Percentiles rank a stretch among this genome's conserved stretches.
Evolutionary conservation across 176 grass and related monocot species (phyloP).

Genomic region (Triticum monococcum): DNA sequence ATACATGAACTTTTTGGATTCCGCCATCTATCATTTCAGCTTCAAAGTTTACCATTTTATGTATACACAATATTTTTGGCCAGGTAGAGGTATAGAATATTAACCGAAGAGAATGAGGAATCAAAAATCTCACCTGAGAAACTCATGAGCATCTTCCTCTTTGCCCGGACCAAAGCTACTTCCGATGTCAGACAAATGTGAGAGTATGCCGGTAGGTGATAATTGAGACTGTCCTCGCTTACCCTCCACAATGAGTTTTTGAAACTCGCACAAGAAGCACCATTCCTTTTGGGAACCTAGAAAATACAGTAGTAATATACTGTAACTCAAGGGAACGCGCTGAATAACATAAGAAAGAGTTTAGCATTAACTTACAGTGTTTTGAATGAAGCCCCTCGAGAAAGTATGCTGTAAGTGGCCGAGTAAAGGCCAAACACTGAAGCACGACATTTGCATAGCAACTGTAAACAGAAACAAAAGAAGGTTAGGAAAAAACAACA

Average conservation of each 20-base stretch:
- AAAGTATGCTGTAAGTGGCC: slow-evolving; percentile 78
- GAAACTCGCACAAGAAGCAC: slow-evolving; percentile 93
- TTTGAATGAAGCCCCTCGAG: slow-evolving; percentile 73
- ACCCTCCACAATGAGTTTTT: slow-evolving; percentile 61
- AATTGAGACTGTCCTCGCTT: slow-evolving; percentile 51
- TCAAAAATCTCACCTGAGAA: slow-evolving; percentile 66
- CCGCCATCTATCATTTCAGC: too few relatives aligned
- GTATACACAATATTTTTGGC: background rate
- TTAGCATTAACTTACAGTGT: slow-evolving; percentile 60
- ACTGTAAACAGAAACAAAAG: slow-evolving; percentile 53
- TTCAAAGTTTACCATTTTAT: too few relatives aligned
- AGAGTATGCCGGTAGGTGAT: slow-evolving; percentile 74
- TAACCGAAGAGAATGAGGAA: background rate
- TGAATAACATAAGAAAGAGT: slow-evolving; percentile 18
- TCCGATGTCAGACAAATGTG: slow-evolving; percentile 58
- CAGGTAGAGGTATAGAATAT: background rate
- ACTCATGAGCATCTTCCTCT: slow-evolving; percentile 94
- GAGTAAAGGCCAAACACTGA: slow-evolving; percentile 93
- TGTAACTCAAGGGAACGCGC: background rate
- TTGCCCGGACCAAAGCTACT: slow-evolving; percentile 48
- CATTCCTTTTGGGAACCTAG: slow-evolving; percentile 66
- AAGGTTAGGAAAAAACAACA: slow-evolving; percentile 27
- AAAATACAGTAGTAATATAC: slow-evolving; percentile 23
- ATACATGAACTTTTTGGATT: too few relatives aligned
- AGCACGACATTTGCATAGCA: slow-evolving; percentile 94